Conservation (phyloP, 139 green algal genomes). For the Micromonas pusilla region DNA sequence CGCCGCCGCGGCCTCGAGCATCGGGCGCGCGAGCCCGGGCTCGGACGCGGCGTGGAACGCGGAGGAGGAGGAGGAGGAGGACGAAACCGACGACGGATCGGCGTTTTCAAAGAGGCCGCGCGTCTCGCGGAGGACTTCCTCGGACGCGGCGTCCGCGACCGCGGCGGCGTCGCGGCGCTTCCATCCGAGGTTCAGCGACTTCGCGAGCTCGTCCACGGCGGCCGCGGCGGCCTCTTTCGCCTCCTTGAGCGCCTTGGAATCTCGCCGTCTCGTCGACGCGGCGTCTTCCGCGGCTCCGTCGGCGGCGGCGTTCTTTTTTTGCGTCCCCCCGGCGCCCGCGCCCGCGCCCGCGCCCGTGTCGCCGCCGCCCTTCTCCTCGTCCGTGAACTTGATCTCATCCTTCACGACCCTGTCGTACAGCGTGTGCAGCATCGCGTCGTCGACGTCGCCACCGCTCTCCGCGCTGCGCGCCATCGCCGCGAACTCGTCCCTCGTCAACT, state of each 20-base stretch:
- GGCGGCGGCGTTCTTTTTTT: too few relatives aligned
- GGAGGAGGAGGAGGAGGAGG: background rate
- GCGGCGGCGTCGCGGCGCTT: background rate
- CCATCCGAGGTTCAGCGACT: conserved; percentile 9
- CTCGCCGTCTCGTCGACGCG: too few relatives aligned
- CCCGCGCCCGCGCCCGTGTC: background rate
- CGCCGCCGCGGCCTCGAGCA: background rate
- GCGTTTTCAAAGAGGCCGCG: background rate
- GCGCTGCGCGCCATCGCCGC: conserved; percentile 53
- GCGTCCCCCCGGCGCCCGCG: too few relatives aligned
- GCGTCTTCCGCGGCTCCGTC: too few relatives aligned
- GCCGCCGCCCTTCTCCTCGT: background rate
- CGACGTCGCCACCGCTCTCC: conserved; percentile 33
- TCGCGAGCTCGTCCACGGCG: background rate
- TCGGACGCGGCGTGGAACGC: conserved; percentile 9
- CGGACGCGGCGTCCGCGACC: background rate
- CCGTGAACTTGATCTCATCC: conserved; percentile 97
- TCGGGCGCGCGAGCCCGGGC: conserved; percentile 9
- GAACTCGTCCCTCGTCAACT: conserved; percentile 52
- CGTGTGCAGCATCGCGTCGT: conserved; percentile 69
- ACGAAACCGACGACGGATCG: background rate
- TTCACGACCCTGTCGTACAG: conserved; percentile 90
- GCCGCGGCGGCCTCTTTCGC: too few relatives aligned
- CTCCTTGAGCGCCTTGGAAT: too few relatives aligned
- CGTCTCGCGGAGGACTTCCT: background rate